These are phyloP conservation scores for Penicillium odoratum DNA, from an alignment of 495 filamentous ascomycete species.

Conservation along the genomic window DNA sequence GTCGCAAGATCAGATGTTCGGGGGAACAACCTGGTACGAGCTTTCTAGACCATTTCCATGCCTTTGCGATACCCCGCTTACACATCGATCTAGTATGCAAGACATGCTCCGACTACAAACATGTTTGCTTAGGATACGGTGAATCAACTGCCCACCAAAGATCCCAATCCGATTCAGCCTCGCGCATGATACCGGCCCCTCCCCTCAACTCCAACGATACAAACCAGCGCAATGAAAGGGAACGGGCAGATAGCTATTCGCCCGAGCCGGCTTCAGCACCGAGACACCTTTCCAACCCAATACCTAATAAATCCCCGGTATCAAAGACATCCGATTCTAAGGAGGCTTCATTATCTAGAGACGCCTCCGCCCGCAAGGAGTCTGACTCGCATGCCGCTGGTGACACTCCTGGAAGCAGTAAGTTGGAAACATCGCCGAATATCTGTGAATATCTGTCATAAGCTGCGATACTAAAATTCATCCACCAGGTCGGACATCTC, in stretches of 20 bases:
- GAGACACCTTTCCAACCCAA: constrained; percentile 7
- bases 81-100: constrained; percentile 52
- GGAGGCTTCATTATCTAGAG: constrained; percentile 20
- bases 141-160: constrained; percentile 65
- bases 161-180: constrained; percentile 38
- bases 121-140: constrained; percentile 67
- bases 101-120: constrained; percentile 73
- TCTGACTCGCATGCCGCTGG: constrained; percentile 28
- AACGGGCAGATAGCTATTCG: constrained; percentile 31
- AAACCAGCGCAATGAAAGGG: constrained; percentile 17
- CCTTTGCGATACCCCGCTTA: neutral
- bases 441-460: neutral
- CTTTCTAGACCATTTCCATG: neutral
- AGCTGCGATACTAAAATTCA: constrained; percentile 17
- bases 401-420: constrained; percentile 45
- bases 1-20: constrained; percentile 80
- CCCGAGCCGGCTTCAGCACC: constrained; percentile 25
- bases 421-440: constrained; percentile 12
- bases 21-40: constrained; percentile 64
- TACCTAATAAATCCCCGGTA: constrained; percentile 19
- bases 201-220: constrained; percentile 25
- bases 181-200: constrained; percentile 26
- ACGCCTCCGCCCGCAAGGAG: constrained; percentile 33
- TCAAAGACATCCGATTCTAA: constrained; percentile 20
- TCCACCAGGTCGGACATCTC: constrained; percentile 38